Conservation (phyloP, 2,329 filamentous ascomycete genomes). For the Fusarium compactum region DNA sequence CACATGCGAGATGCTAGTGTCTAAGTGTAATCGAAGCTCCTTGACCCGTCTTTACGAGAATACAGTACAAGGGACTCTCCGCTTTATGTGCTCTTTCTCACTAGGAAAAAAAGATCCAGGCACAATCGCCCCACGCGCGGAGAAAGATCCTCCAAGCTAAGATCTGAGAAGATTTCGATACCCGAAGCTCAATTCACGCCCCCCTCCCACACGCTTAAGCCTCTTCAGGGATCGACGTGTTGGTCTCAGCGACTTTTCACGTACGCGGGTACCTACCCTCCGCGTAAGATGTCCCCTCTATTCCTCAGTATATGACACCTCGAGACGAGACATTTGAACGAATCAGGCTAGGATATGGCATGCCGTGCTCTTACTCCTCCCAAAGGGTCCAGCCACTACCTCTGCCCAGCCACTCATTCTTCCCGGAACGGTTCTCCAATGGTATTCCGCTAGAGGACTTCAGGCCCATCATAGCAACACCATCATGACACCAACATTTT, state of each 20-base stretch:
- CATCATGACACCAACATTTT: slow-evolving; percentile 34
- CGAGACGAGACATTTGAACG: slow-evolving; percentile 5
- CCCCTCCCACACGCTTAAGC: background rate
- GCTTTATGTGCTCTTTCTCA: background rate
- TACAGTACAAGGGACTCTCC: slow-evolving; percentile 4
- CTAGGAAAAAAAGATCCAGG: slow-evolving; percentile 26
- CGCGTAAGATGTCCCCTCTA: background rate
- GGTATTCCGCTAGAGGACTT: background rate
- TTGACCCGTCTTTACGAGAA: slow-evolving; percentile 27
- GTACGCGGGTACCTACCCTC: background rate
- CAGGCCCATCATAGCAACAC: background rate
- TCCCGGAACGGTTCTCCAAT: background rate
- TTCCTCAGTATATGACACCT: slow-evolving; percentile 37
- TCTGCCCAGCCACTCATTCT: background rate
- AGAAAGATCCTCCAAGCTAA: background rate
- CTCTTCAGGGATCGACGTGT: slow-evolving; percentile 1
- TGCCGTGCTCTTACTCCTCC: slow-evolving; percentile 7
- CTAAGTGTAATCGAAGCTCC: slow-evolving; percentile 33
- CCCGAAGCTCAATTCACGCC: background rate
- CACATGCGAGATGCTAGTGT: slow-evolving; percentile 31
- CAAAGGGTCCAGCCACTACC: background rate
- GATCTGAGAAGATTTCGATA: slow-evolving; percentile 18
- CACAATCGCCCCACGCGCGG: slow-evolving; percentile 25
- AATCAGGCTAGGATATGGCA: slow-evolving; percentile 23
- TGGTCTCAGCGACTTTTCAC: background rate